Evolutionary conservation across 768 basidiomycete genomes (phyloP).

Genomic region (Coprinopsis marcescibilis): DNA sequence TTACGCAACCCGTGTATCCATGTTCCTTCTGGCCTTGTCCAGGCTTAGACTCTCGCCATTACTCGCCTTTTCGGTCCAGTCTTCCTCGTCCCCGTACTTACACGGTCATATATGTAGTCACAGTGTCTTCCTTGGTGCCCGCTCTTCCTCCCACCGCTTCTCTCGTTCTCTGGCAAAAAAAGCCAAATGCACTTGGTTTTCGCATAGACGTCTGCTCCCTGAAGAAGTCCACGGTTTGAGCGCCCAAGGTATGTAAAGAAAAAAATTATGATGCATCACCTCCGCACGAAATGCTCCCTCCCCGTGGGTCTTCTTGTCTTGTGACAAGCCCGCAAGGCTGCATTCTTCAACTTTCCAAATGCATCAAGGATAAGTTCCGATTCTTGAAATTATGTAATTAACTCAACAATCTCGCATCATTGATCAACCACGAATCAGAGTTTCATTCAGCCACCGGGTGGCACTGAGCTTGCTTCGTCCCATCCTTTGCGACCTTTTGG

Average conservation of each 20-base stretch:
- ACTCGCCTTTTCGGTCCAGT: not conserved
- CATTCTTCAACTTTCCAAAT: not conserved
- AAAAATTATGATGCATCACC: too few relatives aligned
- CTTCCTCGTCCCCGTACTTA: not conserved
- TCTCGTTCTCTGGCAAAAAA: not conserved
- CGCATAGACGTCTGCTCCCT: not conserved
- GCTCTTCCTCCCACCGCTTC: not conserved
- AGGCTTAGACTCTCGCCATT: not conserved
- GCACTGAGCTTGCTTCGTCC: not conserved
- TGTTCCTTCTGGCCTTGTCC: not conserved
- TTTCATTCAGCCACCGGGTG: slow-evolving; percentile 2
- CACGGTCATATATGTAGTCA: not conserved
- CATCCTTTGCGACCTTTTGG: not conserved
- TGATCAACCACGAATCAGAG: not conserved
- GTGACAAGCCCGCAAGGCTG: not conserved
- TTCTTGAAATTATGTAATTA: not conserved
- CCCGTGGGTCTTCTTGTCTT: not conserved
- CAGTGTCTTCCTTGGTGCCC: not conserved
- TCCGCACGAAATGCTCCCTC: slow-evolving; percentile 1
- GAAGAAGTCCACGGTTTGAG: not conserved
- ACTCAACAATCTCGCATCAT: not conserved
- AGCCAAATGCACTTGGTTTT: not conserved
- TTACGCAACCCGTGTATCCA: not conserved
- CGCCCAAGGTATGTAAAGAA: not conserved
- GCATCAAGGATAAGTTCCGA: not conserved